These are phyloP conservation scores for Sugiyamaella valdiviana DNA, from an alignment of 805 yeast genomes.

Conservation along the genomic window DNA sequence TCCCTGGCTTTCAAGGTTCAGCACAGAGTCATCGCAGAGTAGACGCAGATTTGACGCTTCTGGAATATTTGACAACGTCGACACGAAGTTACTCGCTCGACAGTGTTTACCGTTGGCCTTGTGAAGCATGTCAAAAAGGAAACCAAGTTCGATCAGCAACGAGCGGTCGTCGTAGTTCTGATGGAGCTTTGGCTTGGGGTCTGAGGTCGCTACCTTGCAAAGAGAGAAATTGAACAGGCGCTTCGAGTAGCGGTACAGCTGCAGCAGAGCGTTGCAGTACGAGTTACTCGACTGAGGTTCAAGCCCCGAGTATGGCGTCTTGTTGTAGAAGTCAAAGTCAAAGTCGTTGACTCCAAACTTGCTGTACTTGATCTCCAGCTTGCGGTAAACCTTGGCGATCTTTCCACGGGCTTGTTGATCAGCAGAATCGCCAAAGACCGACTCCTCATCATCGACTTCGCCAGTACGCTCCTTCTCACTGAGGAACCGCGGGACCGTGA, in stretches of 20 bases:
- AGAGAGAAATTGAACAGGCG: slow-evolving; percentile 61
- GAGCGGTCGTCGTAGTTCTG: slow-evolving; percentile 21
- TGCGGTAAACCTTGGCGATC: slow-evolving; percentile 69
- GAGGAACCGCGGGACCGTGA: slow-evolving; percentile 44
- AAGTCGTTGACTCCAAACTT: slow-evolving; percentile 91
- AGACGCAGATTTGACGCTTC: slow-evolving; percentile 51
- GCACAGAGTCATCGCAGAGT: slow-evolving; percentile 38
- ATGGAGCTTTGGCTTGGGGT: not conserved
- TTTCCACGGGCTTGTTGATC: slow-evolving; percentile 29
- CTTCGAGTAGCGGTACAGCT: slow-evolving; percentile 72
- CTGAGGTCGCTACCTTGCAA: slow-evolving; percentile 35
- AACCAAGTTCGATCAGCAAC: slow-evolving; percentile 75
- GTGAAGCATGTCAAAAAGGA: slow-evolving; percentile 82
- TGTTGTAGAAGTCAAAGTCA: slow-evolving; percentile 80
- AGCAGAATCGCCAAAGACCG: slow-evolving; percentile 17
- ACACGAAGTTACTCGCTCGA: slow-evolving; percentile 73
- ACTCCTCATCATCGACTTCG: slow-evolving; percentile 21
- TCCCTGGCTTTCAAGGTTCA: slow-evolving; percentile 15
- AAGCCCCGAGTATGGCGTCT: slow-evolving; percentile 70
- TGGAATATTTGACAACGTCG: slow-evolving; percentile 41
- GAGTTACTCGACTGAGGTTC: slow-evolving; percentile 81
- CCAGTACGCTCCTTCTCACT: slow-evolving; percentile 46
- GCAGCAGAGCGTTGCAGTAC: slow-evolving; percentile 70
- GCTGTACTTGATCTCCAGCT: slow-evolving; percentile 72
- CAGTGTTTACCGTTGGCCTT: slow-evolving; percentile 76